Conservation (phyloP, 108 stramenopile species). For the Discostella pseudostelligera region DNA sequence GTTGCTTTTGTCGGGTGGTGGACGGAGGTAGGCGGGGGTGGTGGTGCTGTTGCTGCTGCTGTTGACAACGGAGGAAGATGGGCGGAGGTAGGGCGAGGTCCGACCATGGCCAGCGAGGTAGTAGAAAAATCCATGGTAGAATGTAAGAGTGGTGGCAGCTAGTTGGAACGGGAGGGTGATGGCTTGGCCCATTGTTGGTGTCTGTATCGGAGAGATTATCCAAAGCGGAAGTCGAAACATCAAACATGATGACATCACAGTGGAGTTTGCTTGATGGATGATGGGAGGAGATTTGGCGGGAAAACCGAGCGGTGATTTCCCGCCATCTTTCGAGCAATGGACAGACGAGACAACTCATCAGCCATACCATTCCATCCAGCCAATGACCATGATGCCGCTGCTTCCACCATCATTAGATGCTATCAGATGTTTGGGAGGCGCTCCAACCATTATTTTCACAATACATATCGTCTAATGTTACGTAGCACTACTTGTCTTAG, state of each 20-base stretch:
- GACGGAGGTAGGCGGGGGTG: not conserved
- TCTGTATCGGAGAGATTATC: not conserved
- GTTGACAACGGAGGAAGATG: slow-evolving; percentile 28
- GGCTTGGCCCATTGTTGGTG: slow-evolving; percentile 33
- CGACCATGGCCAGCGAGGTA: slow-evolving; percentile 69
- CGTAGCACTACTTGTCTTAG: no score
- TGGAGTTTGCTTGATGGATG: no score
- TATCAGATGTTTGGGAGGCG: no score
- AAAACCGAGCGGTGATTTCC: no score
- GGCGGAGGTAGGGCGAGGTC: slow-evolving; percentile 41
- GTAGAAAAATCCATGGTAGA: slow-evolving; percentile 75
- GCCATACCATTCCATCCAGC: no score
- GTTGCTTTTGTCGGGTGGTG: slow-evolving; percentile 9
- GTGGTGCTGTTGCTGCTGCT: slow-evolving; percentile 1
- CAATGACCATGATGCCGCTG: no score
- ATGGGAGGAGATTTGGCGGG: no score
- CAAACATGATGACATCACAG: not conserved
- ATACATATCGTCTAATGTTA: no score
- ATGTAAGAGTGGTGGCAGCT: slow-evolving; percentile 56
- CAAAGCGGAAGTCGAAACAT: not conserved
- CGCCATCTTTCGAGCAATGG: no score
- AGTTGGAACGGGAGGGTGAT: slow-evolving; percentile 53
- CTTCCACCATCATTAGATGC: no score
- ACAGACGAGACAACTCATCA: no score
- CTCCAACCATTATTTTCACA: no score